Evolutionary conservation across 2,329 filamentous ascomycete species (phyloP).

Genomic region (Tolypocladium sp.): DNA sequence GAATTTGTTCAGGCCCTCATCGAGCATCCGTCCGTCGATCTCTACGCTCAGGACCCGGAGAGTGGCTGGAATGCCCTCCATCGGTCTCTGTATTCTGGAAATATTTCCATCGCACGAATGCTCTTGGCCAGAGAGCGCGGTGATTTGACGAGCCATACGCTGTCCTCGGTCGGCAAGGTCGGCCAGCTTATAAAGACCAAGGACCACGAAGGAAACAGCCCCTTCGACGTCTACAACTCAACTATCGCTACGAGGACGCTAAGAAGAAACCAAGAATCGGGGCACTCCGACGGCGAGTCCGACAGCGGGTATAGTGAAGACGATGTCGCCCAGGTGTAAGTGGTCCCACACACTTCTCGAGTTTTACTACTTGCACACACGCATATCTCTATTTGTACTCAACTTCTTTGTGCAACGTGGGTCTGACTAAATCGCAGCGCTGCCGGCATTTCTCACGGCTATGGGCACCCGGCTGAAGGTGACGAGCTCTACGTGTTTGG

Average conservation of each 20-base stretch:
- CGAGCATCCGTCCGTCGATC: conserved; percentile 72
- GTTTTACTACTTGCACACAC: background rate
- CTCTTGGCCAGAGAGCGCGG: conserved; percentile 71
- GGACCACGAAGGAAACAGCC: conserved; percentile 88
- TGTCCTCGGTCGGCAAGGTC: conserved; percentile 50
- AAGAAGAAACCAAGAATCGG: conserved; percentile 34
- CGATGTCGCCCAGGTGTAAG: conserved; percentile 19
- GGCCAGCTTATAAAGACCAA: conserved; percentile 87
- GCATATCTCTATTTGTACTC: background rate
- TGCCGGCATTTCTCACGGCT: conserved; percentile 8
- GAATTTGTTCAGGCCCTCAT: conserved; percentile 72
- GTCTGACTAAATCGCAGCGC: conserved; percentile 11
- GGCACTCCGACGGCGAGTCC: conserved; percentile 42
- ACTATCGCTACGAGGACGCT: conserved; percentile 75
- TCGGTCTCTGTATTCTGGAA: conserved; percentile 81
- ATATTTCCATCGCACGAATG: conserved; percentile 74
- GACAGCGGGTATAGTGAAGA: conserved; percentile 42
- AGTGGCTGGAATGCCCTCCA: conserved; percentile 96
- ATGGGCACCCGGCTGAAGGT: conserved; percentile 31
- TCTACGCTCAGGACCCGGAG: conserved; percentile 80
- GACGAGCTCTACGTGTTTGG: conserved; percentile 92
- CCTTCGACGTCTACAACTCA: conserved; percentile 84
- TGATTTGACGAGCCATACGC: conserved; percentile 51
- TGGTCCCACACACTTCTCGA: background rate
- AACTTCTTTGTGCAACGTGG: background rate